phyloP scores from a whole-genome alignment of 305 asterid genomes.

The Fraxinus latifolia region DNA sequence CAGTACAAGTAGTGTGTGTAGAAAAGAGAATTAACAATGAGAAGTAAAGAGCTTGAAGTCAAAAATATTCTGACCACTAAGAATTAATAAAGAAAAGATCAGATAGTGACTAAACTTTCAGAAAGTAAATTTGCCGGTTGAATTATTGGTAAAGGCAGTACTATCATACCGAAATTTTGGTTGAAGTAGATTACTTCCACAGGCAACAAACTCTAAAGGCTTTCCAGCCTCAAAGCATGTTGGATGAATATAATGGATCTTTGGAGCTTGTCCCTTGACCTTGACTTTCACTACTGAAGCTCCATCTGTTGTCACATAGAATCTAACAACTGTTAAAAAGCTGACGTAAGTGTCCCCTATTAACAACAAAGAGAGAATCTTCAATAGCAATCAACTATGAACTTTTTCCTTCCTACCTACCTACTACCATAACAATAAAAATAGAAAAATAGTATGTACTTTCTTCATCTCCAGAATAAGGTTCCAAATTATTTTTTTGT shows the following conservation, averaged over 20 bases:
- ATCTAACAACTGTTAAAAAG: constrained; percentile 21
- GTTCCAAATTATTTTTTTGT: background rate
- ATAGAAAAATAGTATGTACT: background rate
- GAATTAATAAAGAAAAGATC: background rate
- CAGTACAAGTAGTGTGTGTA: background rate
- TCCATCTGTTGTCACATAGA: constrained; percentile 49
- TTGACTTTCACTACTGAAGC: constrained; percentile 54
- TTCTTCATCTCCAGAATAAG: background rate
- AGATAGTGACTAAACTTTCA: background rate
- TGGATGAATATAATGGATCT: constrained; percentile 77
- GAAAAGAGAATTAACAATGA: background rate
- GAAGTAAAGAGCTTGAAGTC: background rate
- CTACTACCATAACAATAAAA: background rate
- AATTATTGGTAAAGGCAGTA: background rate
- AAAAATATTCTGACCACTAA: background rate
- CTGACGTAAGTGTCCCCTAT: background rate
- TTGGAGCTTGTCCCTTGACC: constrained; percentile 59
- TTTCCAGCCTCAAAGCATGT: constrained; percentile 83
- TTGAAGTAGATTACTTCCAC: constrained; percentile 85
- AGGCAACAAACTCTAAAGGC: constrained; percentile 79
- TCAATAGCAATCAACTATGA: background rate
- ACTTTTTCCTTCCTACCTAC: background rate
- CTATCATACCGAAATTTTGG: constrained; percentile 66
- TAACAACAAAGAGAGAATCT: constrained; percentile 4
- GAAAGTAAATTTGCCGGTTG: background rate